A percentile compares a stretch with the other conserved stretches of the same genome.
Conservation (phyloP, 768 basidiomycete genomes). For the Xerocomus spinulosus region DNA sequence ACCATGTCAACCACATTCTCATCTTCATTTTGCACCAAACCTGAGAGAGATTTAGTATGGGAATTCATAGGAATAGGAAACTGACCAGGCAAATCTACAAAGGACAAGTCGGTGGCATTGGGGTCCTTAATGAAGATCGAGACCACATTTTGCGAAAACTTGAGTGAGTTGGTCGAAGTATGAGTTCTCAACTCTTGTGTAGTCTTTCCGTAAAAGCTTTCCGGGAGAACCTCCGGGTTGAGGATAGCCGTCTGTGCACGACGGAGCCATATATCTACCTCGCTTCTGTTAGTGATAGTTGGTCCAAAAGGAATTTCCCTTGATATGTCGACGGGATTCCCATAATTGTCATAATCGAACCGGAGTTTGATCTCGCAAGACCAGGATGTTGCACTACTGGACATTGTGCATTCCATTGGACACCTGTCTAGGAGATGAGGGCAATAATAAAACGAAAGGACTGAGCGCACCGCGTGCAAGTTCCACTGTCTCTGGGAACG, state of each 20-base stretch:
- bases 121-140: constrained; percentile 44
- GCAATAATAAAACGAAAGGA: neutral
- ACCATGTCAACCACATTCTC: constrained; percentile 42
- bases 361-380: constrained; percentile 43
- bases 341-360: constrained; percentile 29
- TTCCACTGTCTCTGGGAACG: constrained; percentile 59
- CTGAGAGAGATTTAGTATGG: constrained; percentile 27
- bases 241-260: constrained; percentile 46
- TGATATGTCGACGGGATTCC: constrained; percentile 11
- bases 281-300: constrained; percentile 24
- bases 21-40: constrained; percentile 54
- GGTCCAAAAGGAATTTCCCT: constrained; percentile 28
- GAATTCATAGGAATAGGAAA: neutral
- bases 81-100: constrained; percentile 53
- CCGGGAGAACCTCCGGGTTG: constrained; percentile 18
- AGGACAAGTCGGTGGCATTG: constrained; percentile 43
- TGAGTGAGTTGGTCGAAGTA: constrained; percentile 22
- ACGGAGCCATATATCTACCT: constrained; percentile 41
- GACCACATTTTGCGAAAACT: constrained; percentile 51
- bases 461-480: constrained; percentile 47
- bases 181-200: constrained; percentile 23
- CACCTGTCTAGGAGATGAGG: constrained; percentile 34
- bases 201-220: constrained; percentile 22
- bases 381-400: constrained; percentile 36
- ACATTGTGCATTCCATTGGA: constrained; percentile 51